Base-by-base conservation (phyloP, 805 yeast genomes). In the Sugiyamaella mastotermitis region DNA sequence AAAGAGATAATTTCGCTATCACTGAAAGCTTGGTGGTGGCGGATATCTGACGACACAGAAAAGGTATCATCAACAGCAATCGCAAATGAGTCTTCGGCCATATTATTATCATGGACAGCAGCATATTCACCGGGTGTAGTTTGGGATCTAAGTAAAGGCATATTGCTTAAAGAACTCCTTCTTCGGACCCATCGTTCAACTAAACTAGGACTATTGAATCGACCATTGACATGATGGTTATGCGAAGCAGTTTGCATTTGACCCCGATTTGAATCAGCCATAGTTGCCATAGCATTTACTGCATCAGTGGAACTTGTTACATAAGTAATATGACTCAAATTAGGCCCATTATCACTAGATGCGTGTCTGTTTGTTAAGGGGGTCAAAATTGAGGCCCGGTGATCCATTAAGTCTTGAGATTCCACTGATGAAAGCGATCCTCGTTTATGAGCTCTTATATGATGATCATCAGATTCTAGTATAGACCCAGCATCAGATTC, bases 1-100 rank as follows among this genome's bases (percentile, higher is more conserved):
- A 51, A 46, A 18, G 52, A 42, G 14, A 41, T 51, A 20, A 46
- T 52, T 17, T 48, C 51, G 28, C 34, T 38, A n/a, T 17, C 23
- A n/a, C n/a, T n/a, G n/a, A n/a, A n/a, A n/a, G n/a, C n/a, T n/a
- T n/a, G n/a, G n/a, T n/a, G n/a, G n/a, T n/a, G n/a, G n/a, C n/a
- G n/a, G 22, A 32, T 28, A 20, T 41, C 43, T 7, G 30, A 15
- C 6, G 9, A 6, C 9, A 11, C 30, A 27, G 18, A 7, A 10
- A 27, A 27, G 10, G 11, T 24, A 13, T 35, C 21, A 18, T 35
- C 18, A 23, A 19, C 13, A 3, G 26, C 31, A 27, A 27, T 27
- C 6, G 18, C 18, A 27, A 21, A 26, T 29, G n/a, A 20, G 25
- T n/a, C 24, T 7, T n/a, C 38, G 16, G 21, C 36, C 8, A 14